Base-by-base conservation (phyloP, 306 rosid genomes). In the Hylodesmum podocarpum region DNA sequence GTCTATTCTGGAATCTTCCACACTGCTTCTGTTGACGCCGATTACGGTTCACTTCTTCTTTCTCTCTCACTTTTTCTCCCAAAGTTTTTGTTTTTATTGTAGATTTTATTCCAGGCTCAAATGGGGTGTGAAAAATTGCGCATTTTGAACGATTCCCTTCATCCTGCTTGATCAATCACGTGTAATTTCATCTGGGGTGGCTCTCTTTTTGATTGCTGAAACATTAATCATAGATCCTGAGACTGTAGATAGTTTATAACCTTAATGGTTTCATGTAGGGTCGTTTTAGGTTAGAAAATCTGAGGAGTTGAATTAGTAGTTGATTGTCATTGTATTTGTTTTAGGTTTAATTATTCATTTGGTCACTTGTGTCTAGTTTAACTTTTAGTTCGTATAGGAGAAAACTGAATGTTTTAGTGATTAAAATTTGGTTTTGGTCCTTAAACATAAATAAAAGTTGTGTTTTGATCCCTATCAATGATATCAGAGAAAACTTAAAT, bases 1-100 rank as follows among this genome's bases (percentile, higher is more conserved):
- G 86, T 94, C 1, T 89, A 83, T 82, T 90, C 98, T 80, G 98
- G 97, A 81, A 88, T 87, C 86, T 90, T 94, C 89, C 84, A 90
- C 85, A 90, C 97, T 55, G 91, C 97, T 51, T 89, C 86, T 58
- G 66, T 82, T 41, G 87, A 88, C 13, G 69, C 53, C 21, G 80
- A 81, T 57, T 91, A 82, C n/a, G 95, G 97, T 90, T 16, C 80
- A 39, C 72, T 77, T 31, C 44, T 75, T 16, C 19, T 36, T 49
- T 40, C 66, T 40, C 12, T 66, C 39, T 7, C 12, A 4, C 10
- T 24, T 3, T 31, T 57, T 44, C 5, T 54, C 71, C 78, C 51
- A 41, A 61, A 62, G 58, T 47, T 33, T 3, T 21, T 10, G 5
- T 22, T 75, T 57, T 65, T 51, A 53, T 44, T 34, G 41, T 57